Percentiles rank a stretch among this genome's conserved stretches.
Evolutionary conservation across 352 stramenopile genomes (phyloP).

Genomic region (Phytopythium helicoides): DNA sequence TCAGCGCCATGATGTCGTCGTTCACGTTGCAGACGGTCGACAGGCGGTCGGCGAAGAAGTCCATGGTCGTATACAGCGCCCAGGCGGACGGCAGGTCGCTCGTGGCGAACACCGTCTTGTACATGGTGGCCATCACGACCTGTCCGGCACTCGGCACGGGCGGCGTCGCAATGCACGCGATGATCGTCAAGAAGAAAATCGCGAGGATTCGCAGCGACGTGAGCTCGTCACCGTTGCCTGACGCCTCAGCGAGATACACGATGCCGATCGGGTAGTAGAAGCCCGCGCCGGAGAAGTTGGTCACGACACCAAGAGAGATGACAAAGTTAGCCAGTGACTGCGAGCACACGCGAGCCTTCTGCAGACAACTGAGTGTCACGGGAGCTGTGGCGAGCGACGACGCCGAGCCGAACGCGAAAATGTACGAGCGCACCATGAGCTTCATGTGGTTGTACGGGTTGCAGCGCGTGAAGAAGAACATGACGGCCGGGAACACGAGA

Average conservation of each 20-base stretch:
- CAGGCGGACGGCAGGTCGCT: constrained; percentile 48
- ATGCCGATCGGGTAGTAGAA: constrained; percentile 67
- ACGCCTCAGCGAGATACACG: constrained; percentile 60
- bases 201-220: constrained; percentile 38
- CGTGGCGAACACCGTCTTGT: constrained; percentile 57
- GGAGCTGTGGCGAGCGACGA: constrained; percentile 69
- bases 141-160: constrained; percentile 50
- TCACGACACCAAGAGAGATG: constrained; percentile 62
- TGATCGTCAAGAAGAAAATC: constrained; percentile 54
- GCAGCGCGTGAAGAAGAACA: constrained; percentile 64
- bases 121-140: constrained; percentile 62
- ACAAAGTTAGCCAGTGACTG: constrained; percentile 76
- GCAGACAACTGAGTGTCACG: constrained; percentile 60
- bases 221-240: constrained; percentile 49
- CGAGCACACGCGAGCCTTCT: constrained; percentile 59
- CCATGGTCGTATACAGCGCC: constrained; percentile 51
- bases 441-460: too few relatives aligned
- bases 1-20: constrained; percentile 76
- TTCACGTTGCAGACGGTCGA: constrained; percentile 75
- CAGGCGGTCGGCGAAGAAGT: constrained; percentile 68
- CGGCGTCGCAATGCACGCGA: constrained; percentile 48
- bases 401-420: constrained; percentile 61
- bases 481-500: constrained; percentile 53
- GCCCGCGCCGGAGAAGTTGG: constrained; percentile 52
- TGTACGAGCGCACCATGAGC: constrained; percentile 59